Evolutionary conservation across 2,329 filamentous ascomycete genomes (phyloP).

Genomic region (Hypocreales sp.): DNA sequence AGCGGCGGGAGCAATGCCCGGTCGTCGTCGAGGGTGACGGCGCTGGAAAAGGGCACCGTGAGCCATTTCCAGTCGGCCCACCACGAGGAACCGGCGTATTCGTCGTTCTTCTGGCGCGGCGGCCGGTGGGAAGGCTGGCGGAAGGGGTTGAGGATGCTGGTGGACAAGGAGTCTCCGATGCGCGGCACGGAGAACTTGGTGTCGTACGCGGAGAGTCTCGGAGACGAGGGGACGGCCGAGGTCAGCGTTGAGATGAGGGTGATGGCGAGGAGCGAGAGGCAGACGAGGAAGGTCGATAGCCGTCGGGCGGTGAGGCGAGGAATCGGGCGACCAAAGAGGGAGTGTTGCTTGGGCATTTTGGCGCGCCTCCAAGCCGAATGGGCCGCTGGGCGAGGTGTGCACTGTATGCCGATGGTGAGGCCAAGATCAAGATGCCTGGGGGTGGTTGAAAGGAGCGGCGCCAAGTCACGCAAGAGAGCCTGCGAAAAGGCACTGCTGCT

Average conservation of each 20-base stretch:
- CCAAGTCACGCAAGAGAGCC: too few relatives aligned
- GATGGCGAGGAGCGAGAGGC: conserved; percentile 36
- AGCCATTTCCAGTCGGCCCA: conserved; percentile 83
- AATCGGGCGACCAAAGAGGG: conserved; percentile 30
- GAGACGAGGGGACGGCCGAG: conserved; percentile 28
- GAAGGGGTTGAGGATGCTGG: conserved; percentile 48
- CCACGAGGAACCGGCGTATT: conserved; percentile 67
- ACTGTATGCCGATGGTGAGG: too few relatives aligned
- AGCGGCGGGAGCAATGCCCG: conserved; percentile 72
- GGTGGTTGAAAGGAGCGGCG: too few relatives aligned
- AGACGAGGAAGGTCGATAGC: conserved; percentile 33
- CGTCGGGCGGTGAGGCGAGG: conserved; percentile 36
- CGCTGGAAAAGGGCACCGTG: conserved; percentile 68
- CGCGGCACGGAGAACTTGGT: conserved; percentile 34
- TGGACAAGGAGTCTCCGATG: conserved; percentile 23
- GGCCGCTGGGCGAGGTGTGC: too few relatives aligned
- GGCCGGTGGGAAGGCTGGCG: conserved; percentile 54
- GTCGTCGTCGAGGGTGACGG: conserved; percentile 65
- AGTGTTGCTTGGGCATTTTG: conserved; percentile 14
- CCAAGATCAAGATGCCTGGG: too few relatives aligned
- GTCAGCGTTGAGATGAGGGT: conserved; percentile 38
- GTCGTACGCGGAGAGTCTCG: conserved; percentile 32
- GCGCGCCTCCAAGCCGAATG: too few relatives aligned
- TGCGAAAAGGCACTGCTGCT: too few relatives aligned
- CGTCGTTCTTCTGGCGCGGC: conserved; percentile 62